These are phyloP conservation scores for Przewalskia tangutica DNA, from an alignment of 257 asterid species.

Conservation along the genomic window DNA sequence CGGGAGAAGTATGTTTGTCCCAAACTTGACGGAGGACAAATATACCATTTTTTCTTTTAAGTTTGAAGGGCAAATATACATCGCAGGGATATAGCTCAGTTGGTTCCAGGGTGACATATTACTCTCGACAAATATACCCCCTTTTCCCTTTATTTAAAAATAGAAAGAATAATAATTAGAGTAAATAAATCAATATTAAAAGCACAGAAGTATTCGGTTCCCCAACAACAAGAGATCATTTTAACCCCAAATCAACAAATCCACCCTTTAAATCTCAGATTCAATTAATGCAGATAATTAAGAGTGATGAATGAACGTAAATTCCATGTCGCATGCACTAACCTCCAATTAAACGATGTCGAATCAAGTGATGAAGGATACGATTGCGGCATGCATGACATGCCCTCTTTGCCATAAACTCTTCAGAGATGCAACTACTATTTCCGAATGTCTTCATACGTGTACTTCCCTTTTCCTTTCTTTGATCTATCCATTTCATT, in stretches of 20 bases:
- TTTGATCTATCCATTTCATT: not conserved
- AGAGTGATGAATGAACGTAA: conserved; percentile 53
- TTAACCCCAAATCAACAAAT: no score
- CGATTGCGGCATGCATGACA: conserved; percentile 94
- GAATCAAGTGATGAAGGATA: conserved; percentile 77
- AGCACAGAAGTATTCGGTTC: not conserved
- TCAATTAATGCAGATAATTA: conserved; percentile 43
- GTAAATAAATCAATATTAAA: not conserved
- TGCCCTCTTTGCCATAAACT: conserved; percentile 88
- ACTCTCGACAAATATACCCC: no score
- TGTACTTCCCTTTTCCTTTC: conserved; percentile 33
- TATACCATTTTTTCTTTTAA: no score
- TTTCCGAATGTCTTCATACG: conserved; percentile 94
- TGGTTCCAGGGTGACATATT: no score
- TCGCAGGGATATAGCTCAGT: no score
- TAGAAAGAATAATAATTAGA: no score
- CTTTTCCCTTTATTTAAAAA: no score
- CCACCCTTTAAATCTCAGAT: not conserved
- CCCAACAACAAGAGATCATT: conserved; percentile 1
- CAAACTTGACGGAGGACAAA: no score
- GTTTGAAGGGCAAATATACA: no score
- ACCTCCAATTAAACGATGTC: conserved; percentile 62
- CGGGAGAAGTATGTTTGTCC: no score
- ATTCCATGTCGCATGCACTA: conserved; percentile 24
- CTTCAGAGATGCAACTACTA: conserved; percentile 85